Evolutionary conservation across 2,329 filamentous ascomycete species (phyloP), one percentile per base, ranked within the genome.

Genomic region (Aspergillus pseudonomiae): DNA sequence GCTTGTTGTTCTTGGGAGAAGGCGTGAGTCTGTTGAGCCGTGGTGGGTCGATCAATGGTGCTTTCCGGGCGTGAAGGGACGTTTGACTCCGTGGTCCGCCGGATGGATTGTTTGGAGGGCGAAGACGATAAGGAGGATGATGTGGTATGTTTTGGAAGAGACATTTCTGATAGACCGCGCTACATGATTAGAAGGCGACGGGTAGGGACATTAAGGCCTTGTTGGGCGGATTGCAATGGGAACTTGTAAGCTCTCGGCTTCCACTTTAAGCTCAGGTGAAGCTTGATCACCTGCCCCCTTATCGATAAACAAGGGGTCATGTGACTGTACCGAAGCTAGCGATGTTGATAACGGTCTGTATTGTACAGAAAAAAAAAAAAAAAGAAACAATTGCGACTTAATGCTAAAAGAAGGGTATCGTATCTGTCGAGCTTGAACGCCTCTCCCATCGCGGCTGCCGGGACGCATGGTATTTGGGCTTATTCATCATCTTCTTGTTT

Each of bases 401-500:
- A 52, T n/a, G 28, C 4, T 36, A 39, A 55, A 34, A 41, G n/a
- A 39, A 39, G 52, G 52, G 52, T 55, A 55, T 55, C 52, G 52
- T 55, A 36, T 55, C 39, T 11, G 36, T 55, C 34, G 52, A 41
- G 32, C 52, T 10, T 21, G 9, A 57, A 68, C 50, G 62, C 65
- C 63, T 39, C 5, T 36, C n/a, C 43, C 34, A 26, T n/a, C 6
- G 28, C 34, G 19, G 19, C 28, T 12, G 7, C 26, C 3, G 5
- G 16, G 36, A 46, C 43, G 14, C 6, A 26, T 14, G 12, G 21
- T 41, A 10, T 12, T 6, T 34, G 14, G 2, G 30, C 34, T 59
- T 24, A 59, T 62, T 79, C 75, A 16, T 76, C 78, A 36, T 74
- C 77, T 68, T 81, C 77, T 68, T 81, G 77, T 64, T 83, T 83